Evolutionary conservation across 306 rosid genomes (phyloP).

Genomic region (Dryas alaskensis): DNA sequence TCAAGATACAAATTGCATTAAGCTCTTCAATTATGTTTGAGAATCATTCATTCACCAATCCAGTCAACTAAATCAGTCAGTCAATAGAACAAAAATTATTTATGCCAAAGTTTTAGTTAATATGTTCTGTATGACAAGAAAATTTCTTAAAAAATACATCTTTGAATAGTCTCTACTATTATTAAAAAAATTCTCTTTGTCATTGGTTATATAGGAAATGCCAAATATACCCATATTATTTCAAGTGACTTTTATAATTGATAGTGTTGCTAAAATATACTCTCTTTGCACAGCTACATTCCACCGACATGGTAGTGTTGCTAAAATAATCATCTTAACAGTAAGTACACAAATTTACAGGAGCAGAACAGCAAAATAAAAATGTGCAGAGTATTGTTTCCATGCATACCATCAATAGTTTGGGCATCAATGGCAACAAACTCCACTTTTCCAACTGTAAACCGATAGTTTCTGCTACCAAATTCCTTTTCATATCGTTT

Average conservation of each 20-base stretch:
- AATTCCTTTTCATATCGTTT: conserved; percentile 63
- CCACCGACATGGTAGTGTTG: too few relatives aligned
- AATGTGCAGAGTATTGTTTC: conserved; percentile 2
- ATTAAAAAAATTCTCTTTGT: too few relatives aligned
- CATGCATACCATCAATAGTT: conserved; percentile 61
- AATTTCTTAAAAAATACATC: background rate
- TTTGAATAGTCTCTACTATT: background rate
- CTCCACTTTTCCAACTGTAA: conserved; percentile 64
- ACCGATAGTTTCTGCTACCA: conserved; percentile 56
- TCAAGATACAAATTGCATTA: too few relatives aligned
- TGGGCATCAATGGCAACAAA: conserved; percentile 76
- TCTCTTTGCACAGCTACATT: background rate
- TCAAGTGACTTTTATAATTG: background rate
- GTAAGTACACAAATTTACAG: background rate
- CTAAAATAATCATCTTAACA: too few relatives aligned
- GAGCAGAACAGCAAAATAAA: background rate
- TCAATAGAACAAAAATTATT: background rate
- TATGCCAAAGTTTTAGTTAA: background rate
- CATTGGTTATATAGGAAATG: background rate
- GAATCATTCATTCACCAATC: too few relatives aligned
- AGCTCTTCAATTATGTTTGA: too few relatives aligned
- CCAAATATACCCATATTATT: background rate
- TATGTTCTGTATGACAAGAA: background rate
- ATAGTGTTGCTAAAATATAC: background rate
- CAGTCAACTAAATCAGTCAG: background rate